Base-by-base conservation (phyloP, 2,329 filamentous ascomycete species). In the Macrophomina tecta region DNA sequence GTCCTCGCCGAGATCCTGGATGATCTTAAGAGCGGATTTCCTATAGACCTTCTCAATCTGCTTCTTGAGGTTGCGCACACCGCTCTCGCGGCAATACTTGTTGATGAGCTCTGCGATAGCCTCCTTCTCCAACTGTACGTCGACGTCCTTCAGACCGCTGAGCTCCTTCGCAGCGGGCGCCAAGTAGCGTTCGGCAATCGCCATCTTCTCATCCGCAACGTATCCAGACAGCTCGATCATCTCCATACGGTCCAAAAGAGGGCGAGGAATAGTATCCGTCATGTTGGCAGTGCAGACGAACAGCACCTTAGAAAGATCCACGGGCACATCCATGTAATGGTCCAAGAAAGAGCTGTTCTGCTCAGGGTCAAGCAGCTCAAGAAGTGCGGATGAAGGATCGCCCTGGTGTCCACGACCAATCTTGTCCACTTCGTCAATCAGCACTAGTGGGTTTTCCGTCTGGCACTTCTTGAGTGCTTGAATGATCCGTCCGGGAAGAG, bases 201-300 rank as follows among this genome's bases (percentile, higher is more conserved):
- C 94, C 89, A 97, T 97, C 86, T 99, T 99, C 85, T 99, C 95
- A 71, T 99, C 94, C 0, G 94, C 90, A 61, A 99, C 94, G 75
- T 99, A 99, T 11, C 95, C 95, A 42, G 94, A 98, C 2, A 99
- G 86, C 69, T 96, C 89, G 72, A 99, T 99, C 73, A 98, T 89
- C 79, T 99, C 95, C 95, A 99, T 99, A 72, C 95, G 90, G 77
- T 99, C 95, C 16, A 98, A 86, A 0, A 99, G 85, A 3, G 95
- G 96, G 49, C 94, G 88, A 16, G 95, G 95, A 69, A 99, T 99
- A 0, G 95, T 99, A 74, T 99, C 95, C 0, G 94, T 97, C 90
- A 98, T 96, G 79, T 99, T 99, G 68, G 95, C 95, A 14, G 95
- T 99, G 85, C 95, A 99, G 49, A 99, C 95, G 76, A 99, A 99